These are phyloP conservation scores for Meyerozyma elateridarum DNA, from an alignment of 1,139 yeast genomes.

Conservation along the genomic window DNA sequence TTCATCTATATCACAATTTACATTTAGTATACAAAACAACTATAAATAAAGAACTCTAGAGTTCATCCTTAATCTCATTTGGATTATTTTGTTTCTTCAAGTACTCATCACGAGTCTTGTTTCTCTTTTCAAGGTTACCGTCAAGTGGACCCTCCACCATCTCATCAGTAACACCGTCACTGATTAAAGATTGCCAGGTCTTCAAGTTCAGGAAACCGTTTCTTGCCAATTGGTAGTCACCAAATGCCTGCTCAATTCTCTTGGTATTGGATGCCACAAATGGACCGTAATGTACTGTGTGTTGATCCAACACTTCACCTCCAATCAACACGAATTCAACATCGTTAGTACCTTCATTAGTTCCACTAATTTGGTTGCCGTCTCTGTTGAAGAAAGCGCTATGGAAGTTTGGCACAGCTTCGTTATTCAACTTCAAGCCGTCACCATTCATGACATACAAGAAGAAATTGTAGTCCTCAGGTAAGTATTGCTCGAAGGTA, in stretches of 20 bases:
- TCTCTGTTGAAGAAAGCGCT: conserved; percentile 63
- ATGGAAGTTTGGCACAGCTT: conserved; percentile 41
- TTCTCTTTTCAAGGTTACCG: conserved; percentile 33
- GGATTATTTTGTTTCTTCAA: conserved; percentile 13
- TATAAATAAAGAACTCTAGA: conserved; percentile 10
- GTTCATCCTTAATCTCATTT: conserved; percentile 15
- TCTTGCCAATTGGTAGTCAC: conserved; percentile 60
- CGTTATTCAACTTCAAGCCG: conserved; percentile 43
- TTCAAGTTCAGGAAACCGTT: conserved; percentile 74
- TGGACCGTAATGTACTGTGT: conserved; percentile 85
- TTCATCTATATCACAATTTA: too few relatives aligned
- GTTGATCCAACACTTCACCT: conserved; percentile 74
- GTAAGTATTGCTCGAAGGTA: conserved; percentile 55
- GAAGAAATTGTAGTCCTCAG: conserved; percentile 65
- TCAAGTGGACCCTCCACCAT: conserved; percentile 39
- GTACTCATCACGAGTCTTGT: conserved; percentile 23
- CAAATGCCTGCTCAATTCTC: conserved; percentile 49
- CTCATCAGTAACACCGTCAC: conserved; percentile 50
- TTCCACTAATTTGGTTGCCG: conserved; percentile 54
- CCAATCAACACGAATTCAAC: conserved; percentile 67
- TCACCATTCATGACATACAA: conserved; percentile 65
- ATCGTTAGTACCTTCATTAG: conserved; percentile 19
- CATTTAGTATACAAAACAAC: too few relatives aligned
- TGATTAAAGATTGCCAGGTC: conserved; percentile 66
- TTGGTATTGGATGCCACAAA: conserved; percentile 68